Base-by-base conservation (phyloP, 1,284 basidiomycete species). In the Rhodotorula sp. region DNA sequence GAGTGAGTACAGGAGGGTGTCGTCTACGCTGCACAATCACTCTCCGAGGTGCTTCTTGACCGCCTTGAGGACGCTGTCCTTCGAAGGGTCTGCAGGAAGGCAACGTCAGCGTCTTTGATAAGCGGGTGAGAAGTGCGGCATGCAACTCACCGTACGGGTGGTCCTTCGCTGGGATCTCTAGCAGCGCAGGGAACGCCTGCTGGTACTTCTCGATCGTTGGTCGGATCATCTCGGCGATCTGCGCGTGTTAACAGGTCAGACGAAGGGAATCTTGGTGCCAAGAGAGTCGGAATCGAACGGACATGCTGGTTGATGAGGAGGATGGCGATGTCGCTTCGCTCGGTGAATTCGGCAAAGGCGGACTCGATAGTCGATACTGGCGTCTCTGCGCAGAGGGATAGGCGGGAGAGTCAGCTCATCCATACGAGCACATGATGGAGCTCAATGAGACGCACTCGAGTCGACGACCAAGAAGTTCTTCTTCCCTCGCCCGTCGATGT, bases 381-480 rank as follows among this genome's bases (percentile, higher is more conserved):
- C 4, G 94, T 96, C 81, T 95, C 94, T 96, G 77, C 4, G 46
- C 29, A 32, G 1, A 6, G 24, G 22, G 6, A 1, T 1, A 34
- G 51, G 58, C 19, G 39, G 11, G 39, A 44, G 27, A 15, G 47
- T 29, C n/a, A 52, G n/a, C 39, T 2, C 10, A 29, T 8, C 5
- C 4, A 17, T 36, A 22, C 24, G n/a, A 46, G 13, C 9, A 20
- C n/a, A 27, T 27, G 32, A 20, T 24, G 51, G 51, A 15, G 0
- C 34, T 20, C 20, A 13, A 10, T 34, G 30, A 32, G 48, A 84
- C 88, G 67, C 77, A 96, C 94, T 97, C 17, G 87, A 80, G 76
- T 96, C 92, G 46, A 96, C 94, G 46, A 96, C 87, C 60, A 96
- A 84, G 80, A 97, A 96, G 84, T 96, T 97, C 88, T 95, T 94